A percentile compares a stretch with the other conserved stretches of the same genome.
Conservation (phyloP, 75 land plant genomes). For the Sequoia sempervirens region DNA sequence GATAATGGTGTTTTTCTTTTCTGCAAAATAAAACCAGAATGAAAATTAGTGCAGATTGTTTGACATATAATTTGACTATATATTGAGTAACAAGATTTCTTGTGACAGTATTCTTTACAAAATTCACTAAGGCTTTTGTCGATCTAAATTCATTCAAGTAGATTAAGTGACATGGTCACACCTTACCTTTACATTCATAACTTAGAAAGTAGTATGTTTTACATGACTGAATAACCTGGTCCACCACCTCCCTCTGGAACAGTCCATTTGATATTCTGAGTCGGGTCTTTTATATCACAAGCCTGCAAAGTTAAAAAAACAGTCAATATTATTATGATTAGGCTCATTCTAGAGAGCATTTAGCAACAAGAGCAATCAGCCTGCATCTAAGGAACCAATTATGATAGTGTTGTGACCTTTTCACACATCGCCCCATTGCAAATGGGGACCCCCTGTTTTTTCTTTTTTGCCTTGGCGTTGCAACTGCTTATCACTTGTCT, state of each 20-base stretch:
- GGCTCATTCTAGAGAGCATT: not conserved
- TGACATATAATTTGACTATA: not conserved
- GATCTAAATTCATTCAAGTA: not conserved
- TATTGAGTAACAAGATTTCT: not conserved
- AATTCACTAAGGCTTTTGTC: not conserved
- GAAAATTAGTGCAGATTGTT: not conserved
- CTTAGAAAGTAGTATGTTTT: conserved; percentile 8
- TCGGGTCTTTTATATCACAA: conserved; percentile 96
- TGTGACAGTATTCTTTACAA: not conserved
- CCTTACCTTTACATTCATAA: not conserved
- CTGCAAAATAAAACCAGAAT: not conserved
- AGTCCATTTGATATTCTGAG: conserved; percentile 92
- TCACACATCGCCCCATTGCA: too few species aligned
- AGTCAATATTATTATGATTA: not conserved
- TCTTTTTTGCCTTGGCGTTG: too few species aligned
- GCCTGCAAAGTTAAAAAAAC: conserved; percentile 45
- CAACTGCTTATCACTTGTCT: too few species aligned
- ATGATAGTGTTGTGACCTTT: too few species aligned
- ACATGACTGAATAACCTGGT: conserved; percentile 89
- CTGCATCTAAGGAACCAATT: not conserved
- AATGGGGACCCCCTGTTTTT: too few species aligned
- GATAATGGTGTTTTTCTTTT: not conserved
- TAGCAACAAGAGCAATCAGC: conserved; percentile 2
- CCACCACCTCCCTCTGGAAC: conserved; percentile 99
- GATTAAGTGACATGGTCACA: not conserved